These are phyloP conservation scores for Rhipidocladum racemiflorum DNA, from an alignment of 176 grass and related monocot species.

Conservation along the genomic window DNA sequence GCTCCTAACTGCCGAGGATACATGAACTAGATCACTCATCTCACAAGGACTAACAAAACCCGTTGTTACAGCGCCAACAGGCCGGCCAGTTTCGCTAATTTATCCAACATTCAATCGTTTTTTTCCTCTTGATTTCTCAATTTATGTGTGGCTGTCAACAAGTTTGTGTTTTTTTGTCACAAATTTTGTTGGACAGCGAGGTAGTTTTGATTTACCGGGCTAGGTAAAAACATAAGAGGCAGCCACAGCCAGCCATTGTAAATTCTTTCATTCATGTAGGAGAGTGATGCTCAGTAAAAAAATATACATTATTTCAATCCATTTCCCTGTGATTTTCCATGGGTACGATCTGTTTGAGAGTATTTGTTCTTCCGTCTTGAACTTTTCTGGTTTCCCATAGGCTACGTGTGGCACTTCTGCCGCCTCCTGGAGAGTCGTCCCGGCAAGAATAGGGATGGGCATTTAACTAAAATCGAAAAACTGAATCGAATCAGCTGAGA, in stretches of 20 bases:
- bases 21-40: constrained; percentile 54
- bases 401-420: constrained; percentile 29
- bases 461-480: no score
- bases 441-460: no score
- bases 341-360: neutral
- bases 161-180: neutral
- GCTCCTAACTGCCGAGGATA: constrained; percentile 80
- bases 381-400: constrained; percentile 11
- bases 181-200: constrained; percentile 9
- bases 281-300: neutral
- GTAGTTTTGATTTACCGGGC: neutral
- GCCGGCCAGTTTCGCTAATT: constrained; percentile 31
- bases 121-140: neutral
- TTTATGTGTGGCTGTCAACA: constrained; percentile 4
- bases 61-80: constrained; percentile 22
- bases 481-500: no score
- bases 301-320: neutral
- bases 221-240: neutral
- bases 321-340: neutral
- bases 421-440: neutral
- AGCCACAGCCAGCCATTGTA: constrained; percentile 5
- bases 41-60: constrained; percentile 29
- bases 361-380: no score
- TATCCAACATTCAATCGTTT: constrained; percentile 28
- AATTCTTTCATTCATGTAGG: constrained; percentile 29